These are phyloP conservation scores for Haplosporangium sp. DNA, from an alignment of 371 early-diverging fungal species.

Conservation along the genomic window DNA sequence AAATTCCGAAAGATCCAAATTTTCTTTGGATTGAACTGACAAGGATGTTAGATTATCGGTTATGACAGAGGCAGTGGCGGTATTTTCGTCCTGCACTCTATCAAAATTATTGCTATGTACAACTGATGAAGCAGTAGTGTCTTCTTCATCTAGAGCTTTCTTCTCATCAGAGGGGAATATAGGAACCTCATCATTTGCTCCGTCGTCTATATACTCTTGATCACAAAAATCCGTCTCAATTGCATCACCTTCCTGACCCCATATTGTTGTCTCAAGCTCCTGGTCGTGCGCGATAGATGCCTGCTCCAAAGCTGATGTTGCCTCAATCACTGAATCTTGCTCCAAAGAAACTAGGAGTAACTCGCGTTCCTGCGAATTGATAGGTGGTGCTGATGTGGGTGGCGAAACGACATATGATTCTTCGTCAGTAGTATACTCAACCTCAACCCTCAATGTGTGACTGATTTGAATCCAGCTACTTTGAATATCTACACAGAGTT, in stretches of 20 bases:
- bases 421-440: constrained; percentile 51
- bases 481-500: constrained; percentile 51
- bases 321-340: neutral
- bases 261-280: neutral
- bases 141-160: constrained; percentile 13
- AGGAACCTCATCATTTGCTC: neutral
- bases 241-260: constrained; percentile 24
- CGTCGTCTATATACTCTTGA: neutral
- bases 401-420: constrained; percentile 33
- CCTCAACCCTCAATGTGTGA: constrained; percentile 40
- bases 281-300: neutral
- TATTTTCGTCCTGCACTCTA: neutral
- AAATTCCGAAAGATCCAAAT: neutral
- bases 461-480: constrained; percentile 47
- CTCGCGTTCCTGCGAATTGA: neutral
- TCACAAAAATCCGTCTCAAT: constrained; percentile 8
- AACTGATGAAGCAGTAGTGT: constrained; percentile 15
- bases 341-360: neutral
- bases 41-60: neutral
- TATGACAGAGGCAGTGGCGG: neutral
- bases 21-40: neutral
- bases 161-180: constrained; percentile 25
- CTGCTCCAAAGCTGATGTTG: neutral
- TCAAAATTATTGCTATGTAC: neutral
- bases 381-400: constrained; percentile 18